phyloP scores from a whole-genome alignment of 108 stramenopile genomes.

The Asterionellopsis glacialis region DNA sequence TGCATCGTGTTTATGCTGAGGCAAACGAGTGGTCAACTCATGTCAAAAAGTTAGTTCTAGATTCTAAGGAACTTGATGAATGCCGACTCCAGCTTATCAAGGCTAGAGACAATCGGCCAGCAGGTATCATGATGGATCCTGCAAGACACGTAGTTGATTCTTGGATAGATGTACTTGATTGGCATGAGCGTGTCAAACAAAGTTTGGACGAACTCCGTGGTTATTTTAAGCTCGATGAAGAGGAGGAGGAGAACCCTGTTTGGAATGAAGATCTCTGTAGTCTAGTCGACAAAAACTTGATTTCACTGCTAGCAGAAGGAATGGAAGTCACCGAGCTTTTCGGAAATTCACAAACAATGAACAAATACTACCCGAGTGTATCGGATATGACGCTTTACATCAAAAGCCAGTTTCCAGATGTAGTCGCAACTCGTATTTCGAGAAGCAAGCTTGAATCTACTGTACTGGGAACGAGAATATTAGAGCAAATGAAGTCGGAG shows the following conservation, averaged over 20 bases:
- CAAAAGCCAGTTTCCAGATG: too few relatives aligned
- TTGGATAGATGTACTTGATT: constrained; percentile 42
- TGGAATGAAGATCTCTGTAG: background rate
- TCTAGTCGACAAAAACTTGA: background rate
- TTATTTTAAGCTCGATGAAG: too few relatives aligned
- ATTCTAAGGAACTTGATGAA: constrained; percentile 3
- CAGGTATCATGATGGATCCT: constrained; percentile 64
- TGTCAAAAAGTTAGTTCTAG: constrained; percentile 18
- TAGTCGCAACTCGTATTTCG: too few relatives aligned
- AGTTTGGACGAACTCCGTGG: background rate
- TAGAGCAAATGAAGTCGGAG: too few relatives aligned
- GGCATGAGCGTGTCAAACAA: constrained; percentile 30
- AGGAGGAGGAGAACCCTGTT: too few relatives aligned
- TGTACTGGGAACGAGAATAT: too few relatives aligned
- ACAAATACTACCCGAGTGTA: too few relatives aligned
- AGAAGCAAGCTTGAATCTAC: too few relatives aligned
- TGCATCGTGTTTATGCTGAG: constrained; percentile 32
- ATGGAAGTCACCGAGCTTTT: constrained; percentile 15
- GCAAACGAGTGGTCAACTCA: constrained; percentile 40
- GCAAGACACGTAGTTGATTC: constrained; percentile 36
- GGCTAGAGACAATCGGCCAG: constrained; percentile 34
- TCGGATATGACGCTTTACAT: too few relatives aligned
- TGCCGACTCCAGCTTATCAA: background rate
- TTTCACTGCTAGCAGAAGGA: constrained; percentile 23
- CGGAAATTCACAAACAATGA: background rate